Evolutionary conservation across 305 asterid species (phyloP).

Genomic region (Fraxinus albicans): DNA sequence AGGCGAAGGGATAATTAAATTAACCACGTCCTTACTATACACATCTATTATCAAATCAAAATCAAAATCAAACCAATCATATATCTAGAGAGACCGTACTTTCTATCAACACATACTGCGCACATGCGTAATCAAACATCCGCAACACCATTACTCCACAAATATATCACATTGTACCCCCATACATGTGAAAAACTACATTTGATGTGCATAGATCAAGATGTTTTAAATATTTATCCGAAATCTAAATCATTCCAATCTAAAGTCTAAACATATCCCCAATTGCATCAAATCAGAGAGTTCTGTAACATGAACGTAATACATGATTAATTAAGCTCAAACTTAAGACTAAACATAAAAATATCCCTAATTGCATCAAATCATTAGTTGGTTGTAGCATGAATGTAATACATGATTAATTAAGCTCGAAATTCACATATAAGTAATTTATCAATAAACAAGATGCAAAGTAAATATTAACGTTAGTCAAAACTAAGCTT

Average conservation of each 20-base stretch:
- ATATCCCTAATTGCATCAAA: background rate
- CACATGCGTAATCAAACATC: background rate
- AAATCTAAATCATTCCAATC: background rate
- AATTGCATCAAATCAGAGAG: background rate
- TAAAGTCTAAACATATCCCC: background rate
- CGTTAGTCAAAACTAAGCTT: background rate
- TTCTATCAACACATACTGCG: background rate
- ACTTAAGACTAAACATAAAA: background rate
- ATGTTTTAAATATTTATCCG: background rate
- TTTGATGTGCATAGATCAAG: background rate
- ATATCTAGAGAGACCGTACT: background rate
- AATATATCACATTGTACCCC: background rate
- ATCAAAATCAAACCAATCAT: background rate
- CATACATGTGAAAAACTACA: background rate
- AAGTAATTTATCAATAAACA: background rate
- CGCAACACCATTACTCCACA: background rate
- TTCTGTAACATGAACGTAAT: background rate
- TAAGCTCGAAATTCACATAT: background rate
- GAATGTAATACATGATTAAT: background rate
- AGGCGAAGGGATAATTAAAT: background rate
- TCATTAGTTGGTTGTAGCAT: background rate
- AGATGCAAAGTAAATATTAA: background rate
- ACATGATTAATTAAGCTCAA: background rate
- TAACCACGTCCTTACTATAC: background rate
- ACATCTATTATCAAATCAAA: background rate